Base-by-base conservation (phyloP, 768 basidiomycete genomes). In the Floccularia luteovirens region DNA sequence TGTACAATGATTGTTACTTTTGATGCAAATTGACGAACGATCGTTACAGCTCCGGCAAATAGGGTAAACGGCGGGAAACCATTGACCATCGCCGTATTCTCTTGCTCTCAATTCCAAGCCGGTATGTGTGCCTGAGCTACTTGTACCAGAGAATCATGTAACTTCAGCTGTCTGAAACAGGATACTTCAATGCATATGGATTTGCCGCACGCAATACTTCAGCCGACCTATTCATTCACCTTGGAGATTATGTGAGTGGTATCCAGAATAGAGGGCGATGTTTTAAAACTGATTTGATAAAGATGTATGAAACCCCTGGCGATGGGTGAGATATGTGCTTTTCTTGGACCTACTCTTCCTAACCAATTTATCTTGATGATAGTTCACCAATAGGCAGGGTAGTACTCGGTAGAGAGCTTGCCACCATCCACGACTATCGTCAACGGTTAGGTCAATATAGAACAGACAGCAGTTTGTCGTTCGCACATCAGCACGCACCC, bases 121-220 rank as follows among this genome's bases (percentile, higher is more conserved):
- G 72, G 73, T 67, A 38, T 17, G 57, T 47, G 13, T n/a, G 36
- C 28, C 12, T 24, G 14, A 35, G 8, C 20, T 5, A 19, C 31
- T 25, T 17, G 16, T 23, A 24, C 21, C 24, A 34, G 13, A 7
- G 8, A 35, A 23, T 31, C 16, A 19, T 8, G n/a, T 31, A 30
- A 24, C 12, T 22, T 17, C n/a, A 12, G 14, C 1, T 13, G 12
- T 12, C 25, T 19, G 17, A 6, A 24, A 31, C 47, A 71, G 75
- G 75, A 1, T 76, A 66, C 58, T 80, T 79, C 61, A 78, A 77
- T 54, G 76, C 76, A 7, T 80, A 79, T 48, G 74, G 71, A 3
- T 63, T 69, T 36, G 75, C 73, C 4, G 69, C 74, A 12, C 69
- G 67, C 43, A 73, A 74, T 43, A 70, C 70, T 10, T 61, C 62